Conservation (phyloP, 495 filamentous ascomycete genomes). For the Penicillium mononematosum region DNA sequence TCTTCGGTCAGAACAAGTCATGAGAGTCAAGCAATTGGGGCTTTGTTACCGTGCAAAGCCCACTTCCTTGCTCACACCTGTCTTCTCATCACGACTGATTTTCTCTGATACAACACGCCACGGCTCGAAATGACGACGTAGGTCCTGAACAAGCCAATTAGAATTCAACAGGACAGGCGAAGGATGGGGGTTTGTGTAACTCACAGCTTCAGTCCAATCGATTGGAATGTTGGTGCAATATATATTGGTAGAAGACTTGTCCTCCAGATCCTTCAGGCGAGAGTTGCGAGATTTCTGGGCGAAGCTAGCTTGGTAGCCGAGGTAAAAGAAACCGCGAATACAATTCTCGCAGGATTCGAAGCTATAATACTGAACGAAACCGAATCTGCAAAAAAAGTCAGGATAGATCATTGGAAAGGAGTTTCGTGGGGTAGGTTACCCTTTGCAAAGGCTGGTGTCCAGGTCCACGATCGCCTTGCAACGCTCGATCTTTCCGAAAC, state of each 20-base stretch:
- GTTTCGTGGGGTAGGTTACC: constrained; percentile 52
- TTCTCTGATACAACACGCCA: constrained; percentile 86
- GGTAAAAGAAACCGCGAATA: constrained; percentile 90
- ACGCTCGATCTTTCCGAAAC: constrained; percentile 87
- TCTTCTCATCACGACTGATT: constrained; percentile 79
- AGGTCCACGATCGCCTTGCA: constrained; percentile 98
- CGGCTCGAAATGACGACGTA: constrained; percentile 61
- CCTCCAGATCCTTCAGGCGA: constrained; percentile 86
- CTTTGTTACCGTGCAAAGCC: constrained; percentile 84
- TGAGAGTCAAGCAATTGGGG: not conserved
- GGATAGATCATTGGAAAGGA: not conserved
- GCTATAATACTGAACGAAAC: constrained; percentile 90
- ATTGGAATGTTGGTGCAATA: constrained; percentile 95
- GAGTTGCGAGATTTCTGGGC: constrained; percentile 97
- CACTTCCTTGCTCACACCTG: constrained; percentile 91
- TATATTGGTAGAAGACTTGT: constrained; percentile 85
- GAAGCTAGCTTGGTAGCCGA: constrained; percentile 96
- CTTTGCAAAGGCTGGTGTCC: constrained; percentile 88
- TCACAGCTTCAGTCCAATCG: constrained; percentile 81
- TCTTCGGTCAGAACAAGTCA: constrained; percentile 3
- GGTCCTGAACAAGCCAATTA: constrained; percentile 31
- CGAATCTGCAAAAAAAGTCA: constrained; percentile 63
- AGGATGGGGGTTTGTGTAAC: constrained; percentile 19
- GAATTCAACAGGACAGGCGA: not conserved
- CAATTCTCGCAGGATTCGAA: constrained; percentile 88